A percentile compares a stretch with the other conserved stretches of the same genome.
Conservation (phyloP, 345 rosid genomes). For the Angophora floribunda region DNA sequence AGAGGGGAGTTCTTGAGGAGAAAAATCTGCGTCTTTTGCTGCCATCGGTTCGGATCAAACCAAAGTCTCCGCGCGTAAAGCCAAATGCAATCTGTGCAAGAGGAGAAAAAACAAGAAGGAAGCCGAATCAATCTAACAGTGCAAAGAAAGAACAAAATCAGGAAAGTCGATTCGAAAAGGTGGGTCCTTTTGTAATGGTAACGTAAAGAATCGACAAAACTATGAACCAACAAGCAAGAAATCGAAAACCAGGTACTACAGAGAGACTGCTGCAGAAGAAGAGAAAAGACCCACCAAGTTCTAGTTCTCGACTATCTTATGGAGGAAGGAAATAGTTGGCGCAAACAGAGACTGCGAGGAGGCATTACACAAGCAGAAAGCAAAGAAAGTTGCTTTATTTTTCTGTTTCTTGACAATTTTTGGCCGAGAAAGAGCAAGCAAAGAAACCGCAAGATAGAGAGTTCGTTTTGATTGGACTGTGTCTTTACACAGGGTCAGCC, state of each 20-base stretch:
- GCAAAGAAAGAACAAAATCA: not conserved
- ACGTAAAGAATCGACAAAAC: not conserved
- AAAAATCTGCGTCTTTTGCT: constrained; percentile 34
- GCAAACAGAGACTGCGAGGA: not conserved
- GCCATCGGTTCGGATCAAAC: constrained; percentile 24
- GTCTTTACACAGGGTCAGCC: not conserved
- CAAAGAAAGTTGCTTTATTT: not conserved
- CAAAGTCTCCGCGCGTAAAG: not conserved
- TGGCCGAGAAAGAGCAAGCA: not conserved
- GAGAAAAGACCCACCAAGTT: not conserved
- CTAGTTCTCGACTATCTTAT: not conserved
- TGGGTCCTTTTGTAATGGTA: not conserved
- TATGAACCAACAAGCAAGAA: not conserved
- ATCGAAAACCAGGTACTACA: not conserved
- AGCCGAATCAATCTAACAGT: not conserved
- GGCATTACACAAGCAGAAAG: not conserved
- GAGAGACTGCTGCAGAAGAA: not conserved
- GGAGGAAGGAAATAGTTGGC: not conserved
- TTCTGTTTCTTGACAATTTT: too few relatives aligned
- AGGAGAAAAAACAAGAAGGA: not conserved
- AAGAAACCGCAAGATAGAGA: not conserved
- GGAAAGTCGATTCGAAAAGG: not conserved
- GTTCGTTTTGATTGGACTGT: not conserved
- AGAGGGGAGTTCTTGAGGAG: constrained; percentile 36
- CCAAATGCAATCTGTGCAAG: not conserved